Evolutionary conservation across 352 stramenopile genomes (phyloP).

Genomic region (Pythium dissotocum): DNA sequence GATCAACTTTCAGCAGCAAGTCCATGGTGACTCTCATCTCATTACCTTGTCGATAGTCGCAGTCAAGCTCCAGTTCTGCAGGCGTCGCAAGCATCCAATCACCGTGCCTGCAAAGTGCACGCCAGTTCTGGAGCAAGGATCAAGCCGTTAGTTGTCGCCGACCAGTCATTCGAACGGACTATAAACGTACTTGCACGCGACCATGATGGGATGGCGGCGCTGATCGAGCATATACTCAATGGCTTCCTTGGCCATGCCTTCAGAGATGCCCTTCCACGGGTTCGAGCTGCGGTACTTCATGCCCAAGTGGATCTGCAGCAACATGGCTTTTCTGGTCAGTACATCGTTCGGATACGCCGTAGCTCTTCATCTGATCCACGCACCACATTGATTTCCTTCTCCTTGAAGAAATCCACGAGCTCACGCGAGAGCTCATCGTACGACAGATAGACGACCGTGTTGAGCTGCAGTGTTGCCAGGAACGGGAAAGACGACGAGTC

Average conservation of each 20-base stretch:
- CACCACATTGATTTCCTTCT: conserved; percentile 79
- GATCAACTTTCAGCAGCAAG: background rate
- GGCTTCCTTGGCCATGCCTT: conserved; percentile 85
- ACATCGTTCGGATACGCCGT: background rate
- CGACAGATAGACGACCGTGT: conserved; percentile 85
- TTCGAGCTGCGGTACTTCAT: conserved; percentile 76
- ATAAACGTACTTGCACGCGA: conserved; percentile 85
- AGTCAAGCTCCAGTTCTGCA: conserved; percentile 88
- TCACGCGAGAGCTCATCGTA: conserved; percentile 82
- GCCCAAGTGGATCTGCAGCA: conserved; percentile 69
- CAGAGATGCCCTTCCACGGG: conserved; percentile 74
- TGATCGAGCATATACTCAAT: conserved; percentile 86
- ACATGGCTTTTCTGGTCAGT: background rate
- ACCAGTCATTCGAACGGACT: background rate
- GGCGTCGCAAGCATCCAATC: conserved; percentile 76
- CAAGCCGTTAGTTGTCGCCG: background rate
- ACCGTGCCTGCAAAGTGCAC: conserved; percentile 78
- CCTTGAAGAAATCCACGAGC: conserved; percentile 78
- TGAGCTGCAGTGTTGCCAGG: conserved; percentile 74
- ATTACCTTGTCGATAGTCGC: conserved; percentile 84
- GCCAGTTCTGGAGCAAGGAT: conserved; percentile 42
- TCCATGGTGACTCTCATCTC: too few species aligned
- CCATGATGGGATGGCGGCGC: conserved; percentile 72
- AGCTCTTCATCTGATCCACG: conserved; percentile 8
- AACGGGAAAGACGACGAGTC: conserved; percentile 85